Evolutionary conservation across 768 basidiomycete genomes (phyloP), one percentile per base, ranked within the genome.

Genomic region (Lyophyllum atratum): DNA sequence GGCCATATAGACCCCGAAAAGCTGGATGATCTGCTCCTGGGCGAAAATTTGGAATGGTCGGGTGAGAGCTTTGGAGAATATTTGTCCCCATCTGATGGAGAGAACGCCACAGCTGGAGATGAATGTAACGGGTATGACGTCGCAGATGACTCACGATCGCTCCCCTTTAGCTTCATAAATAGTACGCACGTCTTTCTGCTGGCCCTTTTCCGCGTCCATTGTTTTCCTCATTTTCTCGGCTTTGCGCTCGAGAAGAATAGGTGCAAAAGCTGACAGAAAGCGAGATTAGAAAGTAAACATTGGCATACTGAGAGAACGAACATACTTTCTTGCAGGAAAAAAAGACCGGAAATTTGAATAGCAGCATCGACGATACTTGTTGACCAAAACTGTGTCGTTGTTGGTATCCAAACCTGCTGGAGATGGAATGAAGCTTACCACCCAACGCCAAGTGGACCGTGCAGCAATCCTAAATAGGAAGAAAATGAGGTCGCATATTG

Each of bases 401-500:
- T 51, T 3, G 47, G 28, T 40, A 10, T 14, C 3, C 14, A 37
- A 14, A 7, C 12, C 4, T 14, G 0, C 10, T 6, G 10, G 43
- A 9, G 15, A 28, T n/a, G 25, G n/a, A 12, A 44, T 12, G 34
- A 4, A 19, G 75, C 82, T 40, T 68, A 82, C 84, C 28, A 89
- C 86, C 87, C 87, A 90, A 67, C 85, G 74, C 89, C 89, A 90
- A 0, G 85, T 85, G 0, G 85, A 80, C 34, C 71, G 73, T 40
- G 89, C 74, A 0, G 84, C 82, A 25, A 91, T 81, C 77, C 78
- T 79, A 39, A 2, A 22, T 7, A 34, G 10, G 21, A 10, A 17
- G 17, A 42, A n/a, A 1, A 40, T 5, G 4, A 15, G 33, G 24
- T 29, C 40, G 21, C 17, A 15, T 28, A 0, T 19, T 29, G 49